phyloP scores from a whole-genome alignment of 768 basidiomycete genomes.

The Naematelia encephala region DNA sequence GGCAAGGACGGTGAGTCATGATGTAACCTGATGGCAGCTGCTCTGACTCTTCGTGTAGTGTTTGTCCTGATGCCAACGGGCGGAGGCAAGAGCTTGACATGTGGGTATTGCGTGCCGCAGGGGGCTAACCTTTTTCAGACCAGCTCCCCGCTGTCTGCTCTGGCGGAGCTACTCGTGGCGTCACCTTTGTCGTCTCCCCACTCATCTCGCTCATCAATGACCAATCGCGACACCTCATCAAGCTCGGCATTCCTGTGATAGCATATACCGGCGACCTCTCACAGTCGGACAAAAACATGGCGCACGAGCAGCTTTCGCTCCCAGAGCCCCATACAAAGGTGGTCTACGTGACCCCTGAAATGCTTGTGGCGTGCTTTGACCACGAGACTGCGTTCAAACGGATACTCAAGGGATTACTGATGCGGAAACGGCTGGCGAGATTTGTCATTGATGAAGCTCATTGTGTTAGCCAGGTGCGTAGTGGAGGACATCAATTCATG shows the following conservation, averaged over 20 bases:
- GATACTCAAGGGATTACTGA: slow-evolving; percentile 62
- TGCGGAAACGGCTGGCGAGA: slow-evolving; percentile 63
- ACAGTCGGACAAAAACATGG: slow-evolving; percentile 43
- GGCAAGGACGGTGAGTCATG: slow-evolving; percentile 61
- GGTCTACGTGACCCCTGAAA: slow-evolving; percentile 90
- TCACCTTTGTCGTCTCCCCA: slow-evolving; percentile 87
- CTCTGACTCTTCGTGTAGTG: slow-evolving; percentile 53
- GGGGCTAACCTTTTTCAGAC: no score
- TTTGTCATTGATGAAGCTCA: slow-evolving; percentile 98
- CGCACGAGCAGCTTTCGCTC: slow-evolving; percentile 39
- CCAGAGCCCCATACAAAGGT: slow-evolving; percentile 58
- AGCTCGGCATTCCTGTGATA: slow-evolving; percentile 67
- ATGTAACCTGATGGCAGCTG: not conserved
- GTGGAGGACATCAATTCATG: not conserved
- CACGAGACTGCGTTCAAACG: slow-evolving; percentile 57
- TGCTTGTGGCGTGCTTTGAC: slow-evolving; percentile 57
- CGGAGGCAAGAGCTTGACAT: slow-evolving; percentile 84
- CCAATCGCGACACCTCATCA: slow-evolving; percentile 68
- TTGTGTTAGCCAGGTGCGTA: slow-evolving; percentile 62
- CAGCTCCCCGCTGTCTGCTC: slow-evolving; percentile 78
- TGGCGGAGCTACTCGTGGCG: slow-evolving; percentile 67
- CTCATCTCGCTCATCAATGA: slow-evolving; percentile 91
- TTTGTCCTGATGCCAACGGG: slow-evolving; percentile 97
- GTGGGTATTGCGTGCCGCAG: no score
- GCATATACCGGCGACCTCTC: slow-evolving; percentile 60